phyloP scores from a whole-genome alignment of 495 filamentous ascomycete species.

The Glutinoglossum americanum region DNA sequence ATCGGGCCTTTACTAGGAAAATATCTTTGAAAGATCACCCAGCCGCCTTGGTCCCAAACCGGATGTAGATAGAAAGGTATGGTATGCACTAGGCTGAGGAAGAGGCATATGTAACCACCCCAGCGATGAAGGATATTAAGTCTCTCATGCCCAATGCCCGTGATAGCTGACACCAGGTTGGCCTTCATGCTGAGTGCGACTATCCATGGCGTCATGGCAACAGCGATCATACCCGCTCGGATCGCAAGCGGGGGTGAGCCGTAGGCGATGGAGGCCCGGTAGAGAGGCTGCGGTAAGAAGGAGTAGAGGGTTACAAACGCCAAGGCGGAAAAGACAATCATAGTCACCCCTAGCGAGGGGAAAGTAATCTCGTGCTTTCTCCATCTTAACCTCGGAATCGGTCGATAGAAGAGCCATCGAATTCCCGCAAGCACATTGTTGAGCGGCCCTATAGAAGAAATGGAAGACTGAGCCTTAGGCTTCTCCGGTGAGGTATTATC shows the following conservation, averaged over 20 bases:
- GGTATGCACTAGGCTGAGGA: slow-evolving; percentile 63
- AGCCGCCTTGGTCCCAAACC: slow-evolving; percentile 55
- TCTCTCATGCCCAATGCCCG: slow-evolving; percentile 79
- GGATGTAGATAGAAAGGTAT: slow-evolving; percentile 80
- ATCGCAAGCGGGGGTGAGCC: slow-evolving; percentile 83
- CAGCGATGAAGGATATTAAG: slow-evolving; percentile 88
- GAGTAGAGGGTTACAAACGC: slow-evolving; percentile 59
- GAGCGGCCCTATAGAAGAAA: slow-evolving; percentile 44
- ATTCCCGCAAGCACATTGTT: slow-evolving; percentile 59
- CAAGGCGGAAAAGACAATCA: slow-evolving; percentile 39
- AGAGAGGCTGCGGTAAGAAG: slow-evolving; percentile 67
- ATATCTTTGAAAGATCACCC: slow-evolving; percentile 38
- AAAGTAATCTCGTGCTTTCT: slow-evolving; percentile 43
- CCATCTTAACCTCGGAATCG: slow-evolving; percentile 46
- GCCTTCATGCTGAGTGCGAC: slow-evolving; percentile 77
- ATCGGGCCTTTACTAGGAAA: slow-evolving; percentile 45
- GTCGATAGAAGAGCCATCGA: slow-evolving; percentile 69
- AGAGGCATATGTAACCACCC: slow-evolving; percentile 71
- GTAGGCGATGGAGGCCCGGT: slow-evolving; percentile 58
- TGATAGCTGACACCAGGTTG: slow-evolving; percentile 66
- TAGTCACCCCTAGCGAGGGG: slow-evolving; percentile 48
- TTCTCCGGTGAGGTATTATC: slow-evolving; percentile 16
- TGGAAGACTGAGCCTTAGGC: slow-evolving; percentile 33
- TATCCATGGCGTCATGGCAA: slow-evolving; percentile 90
- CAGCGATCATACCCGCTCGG: slow-evolving; percentile 78